Evolutionary conservation across 2,329 filamentous ascomycete genomes (phyloP).

Genomic region (Incumbomyces delicatus): DNA sequence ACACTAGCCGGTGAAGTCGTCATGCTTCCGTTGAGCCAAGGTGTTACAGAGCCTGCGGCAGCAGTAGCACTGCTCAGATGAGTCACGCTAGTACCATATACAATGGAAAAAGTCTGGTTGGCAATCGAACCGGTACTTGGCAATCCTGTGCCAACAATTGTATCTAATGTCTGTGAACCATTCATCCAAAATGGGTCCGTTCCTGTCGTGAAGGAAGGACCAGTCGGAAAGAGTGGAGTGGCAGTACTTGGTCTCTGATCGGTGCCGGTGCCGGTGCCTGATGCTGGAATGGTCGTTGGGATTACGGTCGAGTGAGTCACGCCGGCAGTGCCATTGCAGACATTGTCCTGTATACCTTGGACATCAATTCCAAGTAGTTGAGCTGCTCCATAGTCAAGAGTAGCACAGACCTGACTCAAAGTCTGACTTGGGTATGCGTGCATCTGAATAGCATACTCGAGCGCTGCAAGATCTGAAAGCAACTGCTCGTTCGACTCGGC

Average conservation of each 20-base stretch:
- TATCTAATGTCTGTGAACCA: neutral
- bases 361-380: neutral
- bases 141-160: neutral
- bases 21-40: neutral
- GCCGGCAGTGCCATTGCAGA: slow-evolving; percentile 2
- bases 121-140: neutral
- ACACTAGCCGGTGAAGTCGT: too few species aligned
- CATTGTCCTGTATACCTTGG: neutral
- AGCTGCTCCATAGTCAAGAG: slow-evolving; percentile 3
- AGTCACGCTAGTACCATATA: neutral
- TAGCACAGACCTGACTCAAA: neutral
- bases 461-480: slow-evolving; percentile 1
- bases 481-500: slow-evolving; percentile 4
- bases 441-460: slow-evolving; percentile 12
- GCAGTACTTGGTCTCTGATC: neutral
- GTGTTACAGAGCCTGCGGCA: neutral
- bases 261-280: neutral
- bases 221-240: neutral
- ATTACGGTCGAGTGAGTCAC: neutral
- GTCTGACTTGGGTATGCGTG: slow-evolving; percentile 5
- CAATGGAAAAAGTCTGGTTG: neutral
- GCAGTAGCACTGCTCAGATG: slow-evolving; percentile 1
- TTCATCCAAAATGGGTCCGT: too few species aligned
- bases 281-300: neutral
- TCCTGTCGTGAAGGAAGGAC: neutral